These are phyloP conservation scores for Suillus sp. DNA, from an alignment of 768 basidiomycete genomes.

Conservation along the genomic window DNA sequence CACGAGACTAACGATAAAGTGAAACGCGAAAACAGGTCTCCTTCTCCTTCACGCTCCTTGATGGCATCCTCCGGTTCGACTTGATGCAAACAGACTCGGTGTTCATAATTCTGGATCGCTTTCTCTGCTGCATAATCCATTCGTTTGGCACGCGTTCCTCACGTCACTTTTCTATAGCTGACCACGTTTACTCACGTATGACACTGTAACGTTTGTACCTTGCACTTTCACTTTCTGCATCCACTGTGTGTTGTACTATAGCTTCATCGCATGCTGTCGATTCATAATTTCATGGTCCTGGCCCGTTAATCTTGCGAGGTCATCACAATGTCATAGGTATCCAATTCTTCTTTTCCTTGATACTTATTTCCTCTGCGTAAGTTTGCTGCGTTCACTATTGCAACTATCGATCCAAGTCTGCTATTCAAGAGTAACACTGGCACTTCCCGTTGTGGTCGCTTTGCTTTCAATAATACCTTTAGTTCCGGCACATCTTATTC, in stretches of 20 bases:
- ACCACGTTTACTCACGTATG: slow-evolving; percentile 2
- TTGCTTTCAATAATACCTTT: not conserved
- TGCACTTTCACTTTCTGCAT: not conserved
- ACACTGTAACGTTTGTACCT: not conserved
- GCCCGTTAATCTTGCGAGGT: not conserved
- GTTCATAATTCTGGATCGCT: not conserved
- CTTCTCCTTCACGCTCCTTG: not conserved
- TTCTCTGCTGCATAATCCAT: slow-evolving; percentile 1
- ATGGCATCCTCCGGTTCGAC: not conserved
- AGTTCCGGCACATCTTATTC: not conserved
- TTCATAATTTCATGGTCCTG: not conserved
- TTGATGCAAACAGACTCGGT: not conserved
- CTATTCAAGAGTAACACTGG: not conserved
- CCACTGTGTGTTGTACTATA: not conserved
- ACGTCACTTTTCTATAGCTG: not conserved
- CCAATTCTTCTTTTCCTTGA: not conserved
- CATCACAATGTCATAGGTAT: not conserved
- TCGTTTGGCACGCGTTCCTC: not conserved
- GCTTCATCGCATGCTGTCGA: not conserved
- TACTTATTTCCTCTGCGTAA: not conserved
- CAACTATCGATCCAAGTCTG: not conserved
- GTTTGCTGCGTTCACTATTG: not conserved
- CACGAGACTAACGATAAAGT: slow-evolving; percentile 20
- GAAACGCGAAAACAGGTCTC: slow-evolving; percentile 24
- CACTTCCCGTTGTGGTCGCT: not conserved